These are phyloP conservation scores for Amylostereum areolatum DNA, from an alignment of 1,284 basidiomycete species.

Conservation along the genomic window DNA sequence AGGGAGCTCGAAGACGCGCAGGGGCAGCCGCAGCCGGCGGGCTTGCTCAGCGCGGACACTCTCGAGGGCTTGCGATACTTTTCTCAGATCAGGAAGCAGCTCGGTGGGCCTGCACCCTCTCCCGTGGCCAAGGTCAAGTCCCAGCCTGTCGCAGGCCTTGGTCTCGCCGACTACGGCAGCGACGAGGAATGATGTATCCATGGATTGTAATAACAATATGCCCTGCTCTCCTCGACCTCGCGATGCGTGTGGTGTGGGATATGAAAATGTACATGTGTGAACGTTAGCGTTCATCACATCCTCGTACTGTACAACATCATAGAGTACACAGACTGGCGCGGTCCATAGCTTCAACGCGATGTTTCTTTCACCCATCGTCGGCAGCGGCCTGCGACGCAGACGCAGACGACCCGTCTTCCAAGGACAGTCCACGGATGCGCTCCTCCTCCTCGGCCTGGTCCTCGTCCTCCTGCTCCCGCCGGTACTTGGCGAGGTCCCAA, in stretches of 20 bases:
- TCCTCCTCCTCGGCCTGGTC: conserved; percentile 38
- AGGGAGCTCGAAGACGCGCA: conserved; percentile 7
- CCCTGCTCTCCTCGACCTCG: background rate
- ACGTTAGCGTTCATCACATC: no score
- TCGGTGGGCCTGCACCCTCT: conserved; percentile 28
- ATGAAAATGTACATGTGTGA: no score
- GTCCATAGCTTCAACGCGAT: no score
- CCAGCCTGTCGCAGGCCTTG: conserved; percentile 40
- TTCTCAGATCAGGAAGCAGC: conserved; percentile 67
- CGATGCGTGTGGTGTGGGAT: background rate
- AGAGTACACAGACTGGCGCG: no score
- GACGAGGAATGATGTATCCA: conserved; percentile 55
- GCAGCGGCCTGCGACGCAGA: background rate
- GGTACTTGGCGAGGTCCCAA: conserved; percentile 67
- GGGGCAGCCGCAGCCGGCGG: conserved; percentile 29
- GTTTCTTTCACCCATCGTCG: background rate
- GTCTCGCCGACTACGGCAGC: conserved; percentile 69
- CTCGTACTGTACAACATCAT: no score
- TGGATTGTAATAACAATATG: conserved; percentile 7
- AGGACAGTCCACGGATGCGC: conserved; percentile 25
- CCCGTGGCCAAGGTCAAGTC: conserved; percentile 20
- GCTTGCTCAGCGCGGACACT: conserved; percentile 73
- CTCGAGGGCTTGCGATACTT: conserved; percentile 85
- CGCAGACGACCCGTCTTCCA: conserved; percentile 14
- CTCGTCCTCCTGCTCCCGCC: conserved; percentile 58